Percentiles rank a stretch among this genome's conserved stretches.
phyloP scores from a whole-genome alignment of 2,329 filamentous ascomycete genomes.

The Paramyrothecium sp. region DNA sequence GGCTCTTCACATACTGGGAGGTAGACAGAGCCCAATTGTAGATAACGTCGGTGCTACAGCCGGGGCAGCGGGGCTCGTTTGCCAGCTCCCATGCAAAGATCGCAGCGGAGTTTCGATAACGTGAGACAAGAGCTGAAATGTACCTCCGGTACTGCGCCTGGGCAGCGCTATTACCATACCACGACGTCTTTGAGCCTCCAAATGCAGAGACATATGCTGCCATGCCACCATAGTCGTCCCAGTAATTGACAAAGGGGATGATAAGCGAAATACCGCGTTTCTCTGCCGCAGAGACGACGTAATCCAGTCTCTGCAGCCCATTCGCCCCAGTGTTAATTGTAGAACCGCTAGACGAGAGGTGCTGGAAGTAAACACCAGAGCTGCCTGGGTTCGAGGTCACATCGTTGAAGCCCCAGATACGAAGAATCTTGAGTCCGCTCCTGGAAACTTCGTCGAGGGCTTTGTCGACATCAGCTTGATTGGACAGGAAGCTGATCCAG shows the following conservation, averaged over 20 bases:
- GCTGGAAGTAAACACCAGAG: constrained; percentile 46
- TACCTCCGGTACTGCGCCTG: constrained; percentile 58
- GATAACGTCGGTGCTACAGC: constrained; percentile 42
- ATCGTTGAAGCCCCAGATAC: constrained; percentile 64
- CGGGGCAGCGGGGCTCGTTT: constrained; percentile 55
- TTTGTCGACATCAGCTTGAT: constrained; percentile 55
- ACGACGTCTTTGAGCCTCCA: constrained; percentile 50
- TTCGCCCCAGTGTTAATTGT: constrained; percentile 61
- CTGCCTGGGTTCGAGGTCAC: constrained; percentile 37
- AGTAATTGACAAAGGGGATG: constrained; percentile 67
- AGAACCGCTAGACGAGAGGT: constrained; percentile 44
- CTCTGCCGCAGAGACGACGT: constrained; percentile 60
- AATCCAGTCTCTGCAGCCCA: constrained; percentile 60
- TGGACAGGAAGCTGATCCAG: constrained; percentile 54
- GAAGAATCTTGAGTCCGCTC: constrained; percentile 54
- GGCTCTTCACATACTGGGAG: constrained; percentile 60
- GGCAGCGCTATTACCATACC: constrained; percentile 53
- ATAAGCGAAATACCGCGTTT: constrained; percentile 60
- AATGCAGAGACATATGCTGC: constrained; percentile 58
- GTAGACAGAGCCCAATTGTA: constrained; percentile 58
- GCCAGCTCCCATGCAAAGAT: constrained; percentile 68
- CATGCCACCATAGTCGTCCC: constrained; percentile 67
- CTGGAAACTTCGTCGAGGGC: constrained; percentile 44
- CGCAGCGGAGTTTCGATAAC: constrained; percentile 57
- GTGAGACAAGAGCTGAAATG: constrained; percentile 55